Percentiles rank a stretch among this genome's conserved stretches.
These are phyloP conservation scores for Fimicolochytrium jonesii DNA, from an alignment of 192 early-diverging fungal species.

Conservation along the genomic window DNA sequence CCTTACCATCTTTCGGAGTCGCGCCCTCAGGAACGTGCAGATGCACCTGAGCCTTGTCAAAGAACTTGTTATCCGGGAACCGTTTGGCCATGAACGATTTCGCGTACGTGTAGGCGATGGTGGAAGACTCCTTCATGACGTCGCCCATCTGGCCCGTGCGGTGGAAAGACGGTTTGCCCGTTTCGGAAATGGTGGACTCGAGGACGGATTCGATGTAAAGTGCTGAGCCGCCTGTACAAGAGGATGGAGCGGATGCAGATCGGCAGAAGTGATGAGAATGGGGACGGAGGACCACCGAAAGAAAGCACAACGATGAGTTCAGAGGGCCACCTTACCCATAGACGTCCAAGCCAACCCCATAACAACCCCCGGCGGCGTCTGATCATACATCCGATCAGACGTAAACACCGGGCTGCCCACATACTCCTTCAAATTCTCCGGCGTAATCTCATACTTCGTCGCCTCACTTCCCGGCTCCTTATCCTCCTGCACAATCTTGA, in stretches of 20 bases:
- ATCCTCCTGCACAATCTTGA: constrained; percentile 68
- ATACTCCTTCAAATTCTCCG: constrained; percentile 81
- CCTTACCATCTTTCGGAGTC: constrained; percentile 90
- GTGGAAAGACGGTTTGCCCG: constrained; percentile 58
- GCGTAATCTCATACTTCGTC: constrained; percentile 53
- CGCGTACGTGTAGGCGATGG: constrained; percentile 96
- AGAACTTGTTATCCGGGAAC: constrained; percentile 88
- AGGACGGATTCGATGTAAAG: constrained; percentile 95
- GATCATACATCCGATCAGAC: constrained; percentile 86
- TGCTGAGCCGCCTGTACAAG: constrained; percentile 81
- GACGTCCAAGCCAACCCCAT: constrained; percentile 99
- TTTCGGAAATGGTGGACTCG: constrained; percentile 62
- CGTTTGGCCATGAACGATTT: constrained; percentile 69
- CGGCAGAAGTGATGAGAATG: too few relatives aligned
- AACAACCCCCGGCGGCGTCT: constrained; percentile 87
- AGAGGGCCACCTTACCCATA: constrained; percentile 67
- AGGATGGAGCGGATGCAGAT: too few relatives aligned
- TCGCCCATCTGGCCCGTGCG: constrained; percentile 96
- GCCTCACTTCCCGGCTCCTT: constrained; percentile 21
- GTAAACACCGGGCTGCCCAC: constrained; percentile 88
- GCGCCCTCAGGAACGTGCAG: constrained; percentile 97
- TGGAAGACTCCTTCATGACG: constrained; percentile 97
- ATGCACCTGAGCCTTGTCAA: constrained; percentile 85
- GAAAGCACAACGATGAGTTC: constrained; percentile 3
- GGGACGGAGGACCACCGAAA: too few relatives aligned